Conservation (phyloP, 2,329 filamentous ascomycete genomes). For the Bipolaris victoriae region DNA sequence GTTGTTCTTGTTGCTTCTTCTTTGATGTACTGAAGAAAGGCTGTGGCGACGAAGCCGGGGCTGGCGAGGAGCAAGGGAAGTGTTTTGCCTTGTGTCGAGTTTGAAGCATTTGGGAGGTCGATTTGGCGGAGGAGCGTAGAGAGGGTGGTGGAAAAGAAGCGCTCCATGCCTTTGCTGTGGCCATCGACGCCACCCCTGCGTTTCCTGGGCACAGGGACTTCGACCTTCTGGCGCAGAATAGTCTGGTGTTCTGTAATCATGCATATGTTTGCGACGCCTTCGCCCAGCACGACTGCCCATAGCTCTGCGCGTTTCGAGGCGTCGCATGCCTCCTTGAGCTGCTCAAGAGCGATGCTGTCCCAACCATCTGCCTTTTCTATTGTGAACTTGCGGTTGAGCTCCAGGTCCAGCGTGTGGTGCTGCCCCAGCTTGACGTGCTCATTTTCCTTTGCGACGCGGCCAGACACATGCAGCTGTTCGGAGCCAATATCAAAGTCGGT, state of each 20-base stretch:
- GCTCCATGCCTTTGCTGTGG: slow-evolving; percentile 72
- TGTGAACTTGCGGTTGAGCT: slow-evolving; percentile 85
- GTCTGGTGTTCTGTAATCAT: slow-evolving; percentile 82
- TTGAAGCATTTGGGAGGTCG: slow-evolving; percentile 63
- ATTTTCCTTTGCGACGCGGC: slow-evolving; percentile 70
- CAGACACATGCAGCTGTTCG: slow-evolving; percentile 71
- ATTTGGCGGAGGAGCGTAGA: slow-evolving; percentile 77
- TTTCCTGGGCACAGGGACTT: slow-evolving; percentile 72
- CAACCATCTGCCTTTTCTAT: slow-evolving; percentile 82
- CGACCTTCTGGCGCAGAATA: slow-evolving; percentile 72
- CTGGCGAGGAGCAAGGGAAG: slow-evolving; percentile 80
- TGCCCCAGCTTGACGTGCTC: slow-evolving; percentile 70
- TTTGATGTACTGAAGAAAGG: slow-evolving; percentile 78
- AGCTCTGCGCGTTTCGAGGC: slow-evolving; percentile 81
- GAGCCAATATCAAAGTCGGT: slow-evolving; percentile 74
- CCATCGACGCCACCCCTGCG: slow-evolving; percentile 65
- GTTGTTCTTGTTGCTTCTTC: slow-evolving; percentile 66
- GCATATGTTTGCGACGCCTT: slow-evolving; percentile 82
- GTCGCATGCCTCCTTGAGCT: slow-evolving; percentile 78
- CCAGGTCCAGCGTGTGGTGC: slow-evolving; percentile 79
- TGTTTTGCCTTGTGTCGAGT: slow-evolving; percentile 49
- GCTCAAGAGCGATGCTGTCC: slow-evolving; percentile 85
- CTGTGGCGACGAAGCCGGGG: slow-evolving; percentile 83
- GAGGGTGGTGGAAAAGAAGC: slow-evolving; percentile 80
- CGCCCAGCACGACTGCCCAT: slow-evolving; percentile 92